phyloP scores from a whole-genome alignment of 23 red algal species.

The Pyropia haitanensis region DNA sequence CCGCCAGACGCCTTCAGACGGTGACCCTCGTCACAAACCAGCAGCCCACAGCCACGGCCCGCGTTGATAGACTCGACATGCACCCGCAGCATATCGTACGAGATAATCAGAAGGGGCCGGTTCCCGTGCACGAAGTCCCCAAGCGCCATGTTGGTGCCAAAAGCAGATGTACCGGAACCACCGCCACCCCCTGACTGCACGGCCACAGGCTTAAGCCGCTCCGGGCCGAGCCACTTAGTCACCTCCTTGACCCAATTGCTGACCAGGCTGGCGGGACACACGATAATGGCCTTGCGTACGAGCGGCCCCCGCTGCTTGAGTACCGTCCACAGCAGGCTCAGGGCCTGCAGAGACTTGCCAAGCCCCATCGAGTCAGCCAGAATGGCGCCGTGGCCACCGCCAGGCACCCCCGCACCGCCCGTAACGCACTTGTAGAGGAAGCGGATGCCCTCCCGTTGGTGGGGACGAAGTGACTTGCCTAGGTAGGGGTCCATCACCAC shows the following conservation, averaged over 20 bases:
- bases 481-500: constrained; percentile 63
- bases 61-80: constrained; percentile 49
- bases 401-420: constrained; percentile 6
- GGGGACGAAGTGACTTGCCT: constrained; percentile 39
- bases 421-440: constrained; percentile 41
- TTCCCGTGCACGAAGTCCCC: constrained; percentile 38
- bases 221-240: constrained; percentile 57
- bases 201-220: constrained; percentile 30
- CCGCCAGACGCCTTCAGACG: constrained; percentile 61
- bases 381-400: constrained; percentile 45
- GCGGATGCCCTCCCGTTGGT: constrained; percentile 38
- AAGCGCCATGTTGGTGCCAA: constrained; percentile 29
- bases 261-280: constrained; percentile 57
- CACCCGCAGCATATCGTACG: constrained; percentile 83
- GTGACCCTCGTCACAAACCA: constrained; percentile 92
- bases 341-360: constrained; percentile 70
- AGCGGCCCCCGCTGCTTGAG: constrained; percentile 45
- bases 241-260: constrained; percentile 66
- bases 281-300: constrained; percentile 38
- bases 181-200: constrained; percentile 3
- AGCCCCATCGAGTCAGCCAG: constrained; percentile 84
- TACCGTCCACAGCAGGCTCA: constrained; percentile 50
- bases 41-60: constrained; percentile 34
- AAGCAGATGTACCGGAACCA: constrained; percentile 25
- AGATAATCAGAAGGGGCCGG: constrained; percentile 51